Evolutionary conservation across 306 rosid genomes (phyloP).

Genomic region (Vigna reflexopilosa): DNA sequence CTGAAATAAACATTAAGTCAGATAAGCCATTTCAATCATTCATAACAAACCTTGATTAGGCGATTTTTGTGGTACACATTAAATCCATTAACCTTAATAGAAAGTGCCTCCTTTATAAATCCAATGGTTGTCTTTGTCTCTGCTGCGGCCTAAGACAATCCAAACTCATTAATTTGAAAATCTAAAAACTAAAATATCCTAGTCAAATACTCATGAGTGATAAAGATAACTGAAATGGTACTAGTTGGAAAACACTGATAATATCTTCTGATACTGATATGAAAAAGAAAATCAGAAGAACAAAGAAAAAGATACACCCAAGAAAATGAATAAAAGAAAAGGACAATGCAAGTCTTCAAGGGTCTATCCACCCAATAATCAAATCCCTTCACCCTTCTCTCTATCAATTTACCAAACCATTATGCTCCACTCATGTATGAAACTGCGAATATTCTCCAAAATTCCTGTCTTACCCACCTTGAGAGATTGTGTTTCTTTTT

Average conservation of each 20-base stretch:
- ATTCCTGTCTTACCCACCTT: conserved; percentile 1
- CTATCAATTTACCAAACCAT: neutral
- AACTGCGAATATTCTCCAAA: neutral
- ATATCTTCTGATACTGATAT: neutral
- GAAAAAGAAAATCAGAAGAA: conserved; percentile 22
- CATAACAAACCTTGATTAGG: conserved; percentile 81
- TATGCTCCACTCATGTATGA: neutral
- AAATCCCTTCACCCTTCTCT: neutral
- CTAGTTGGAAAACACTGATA: conserved; percentile 5
- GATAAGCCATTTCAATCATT: conserved; percentile 36
- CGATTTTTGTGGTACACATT: conserved; percentile 95
- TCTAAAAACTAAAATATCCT: neutral
- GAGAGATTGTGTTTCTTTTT: conserved; percentile 2
- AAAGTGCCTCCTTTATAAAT: conserved; percentile 78
- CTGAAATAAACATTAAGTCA: neutral
- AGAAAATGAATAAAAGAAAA: neutral
- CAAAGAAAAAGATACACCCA: conserved; percentile 20
- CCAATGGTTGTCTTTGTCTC: conserved; percentile 74
- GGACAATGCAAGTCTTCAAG: neutral
- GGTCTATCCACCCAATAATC: neutral
- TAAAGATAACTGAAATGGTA: neutral
- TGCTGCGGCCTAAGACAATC: conserved; percentile 61
- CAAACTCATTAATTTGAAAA: conserved; percentile 36
- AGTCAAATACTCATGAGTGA: neutral
- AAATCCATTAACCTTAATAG: conserved; percentile 71